These are phyloP conservation scores for Calcarisporium arbuscula DNA, from an alignment of 2,329 filamentous ascomycete genomes.

Conservation along the genomic window DNA sequence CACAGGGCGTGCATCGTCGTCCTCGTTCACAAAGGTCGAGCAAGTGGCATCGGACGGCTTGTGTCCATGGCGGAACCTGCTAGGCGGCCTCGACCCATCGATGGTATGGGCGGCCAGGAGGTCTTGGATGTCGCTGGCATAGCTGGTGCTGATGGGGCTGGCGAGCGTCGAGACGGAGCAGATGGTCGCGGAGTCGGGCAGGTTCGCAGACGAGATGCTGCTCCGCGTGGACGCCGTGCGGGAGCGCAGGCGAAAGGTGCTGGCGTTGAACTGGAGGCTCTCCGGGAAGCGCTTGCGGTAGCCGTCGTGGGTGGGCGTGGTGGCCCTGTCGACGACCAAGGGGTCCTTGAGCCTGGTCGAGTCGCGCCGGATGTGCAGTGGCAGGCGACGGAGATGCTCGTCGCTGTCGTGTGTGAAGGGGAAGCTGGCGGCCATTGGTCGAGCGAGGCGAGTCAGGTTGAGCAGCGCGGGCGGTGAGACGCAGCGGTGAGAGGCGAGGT, in stretches of 20 bases:
- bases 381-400: slow-evolving; percentile 4
- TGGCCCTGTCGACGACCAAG: too few species aligned
- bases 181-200: slow-evolving; percentile 32
- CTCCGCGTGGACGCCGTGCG: slow-evolving; percentile 31
- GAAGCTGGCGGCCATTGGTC: too few species aligned
- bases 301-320: too few species aligned
- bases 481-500: too few species aligned
- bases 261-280: slow-evolving; percentile 21
- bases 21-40: slow-evolving; percentile 31
- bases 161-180: slow-evolving; percentile 28
- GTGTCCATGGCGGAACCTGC: slow-evolving; percentile 25
- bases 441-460: too few species aligned
- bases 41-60: slow-evolving; percentile 28
- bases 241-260: slow-evolving; percentile 24
- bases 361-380: slow-evolving; percentile 8
- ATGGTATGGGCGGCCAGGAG: slow-evolving; percentile 20
- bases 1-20: slow-evolving; percentile 21
- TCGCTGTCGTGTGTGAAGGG: slow-evolving; percentile 6
- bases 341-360: too few species aligned
- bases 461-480: too few species aligned
- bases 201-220: slow-evolving; percentile 29
- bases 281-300: slow-evolving; percentile 21
- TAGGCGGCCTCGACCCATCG: slow-evolving; percentile 17
- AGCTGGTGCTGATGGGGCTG: slow-evolving; percentile 29
- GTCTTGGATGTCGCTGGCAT: slow-evolving; percentile 27